phyloP scores from a whole-genome alignment of 345 rosid species.

The Pelargonium nanum region DNA sequence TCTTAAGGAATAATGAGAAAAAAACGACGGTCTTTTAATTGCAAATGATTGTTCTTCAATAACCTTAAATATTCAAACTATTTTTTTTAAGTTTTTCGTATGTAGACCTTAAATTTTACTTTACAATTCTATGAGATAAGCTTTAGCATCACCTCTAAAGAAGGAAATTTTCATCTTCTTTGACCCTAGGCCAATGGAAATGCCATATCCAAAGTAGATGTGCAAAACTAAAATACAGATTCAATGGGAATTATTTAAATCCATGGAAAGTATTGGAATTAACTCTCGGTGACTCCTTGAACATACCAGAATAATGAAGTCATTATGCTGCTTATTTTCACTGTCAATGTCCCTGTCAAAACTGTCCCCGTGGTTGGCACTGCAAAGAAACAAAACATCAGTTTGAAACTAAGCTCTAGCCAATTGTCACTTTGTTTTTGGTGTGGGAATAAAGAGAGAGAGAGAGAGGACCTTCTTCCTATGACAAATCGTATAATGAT shows the following conservation, averaged over 20 bases:
- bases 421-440: constrained; percentile 2
- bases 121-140: not conserved
- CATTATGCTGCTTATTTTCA: constrained; percentile 32
- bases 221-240: not conserved
- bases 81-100: no score
- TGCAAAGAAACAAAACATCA: constrained; percentile 23
- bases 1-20: no score
- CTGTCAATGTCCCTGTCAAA: constrained; percentile 31
- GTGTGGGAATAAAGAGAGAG: constrained; percentile 4
- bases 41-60: no score
- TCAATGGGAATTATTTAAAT: not conserved
- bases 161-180: not conserved
- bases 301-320: constrained; percentile 36
- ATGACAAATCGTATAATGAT: constrained; percentile 69
- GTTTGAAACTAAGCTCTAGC: constrained; percentile 5
- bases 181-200: not conserved
- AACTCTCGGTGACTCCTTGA: not conserved
- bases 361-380: constrained; percentile 44
- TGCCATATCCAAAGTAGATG: not conserved
- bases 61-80: no score
- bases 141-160: not conserved
- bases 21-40: no score
- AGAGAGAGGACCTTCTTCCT: constrained; percentile 66
- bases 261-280: not conserved
- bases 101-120: no score